Evolutionary conservation across 768 basidiomycete species (phyloP), one percentile per base, ranked within the genome.

Genomic region (Stropharia rugosoannulata): DNA sequence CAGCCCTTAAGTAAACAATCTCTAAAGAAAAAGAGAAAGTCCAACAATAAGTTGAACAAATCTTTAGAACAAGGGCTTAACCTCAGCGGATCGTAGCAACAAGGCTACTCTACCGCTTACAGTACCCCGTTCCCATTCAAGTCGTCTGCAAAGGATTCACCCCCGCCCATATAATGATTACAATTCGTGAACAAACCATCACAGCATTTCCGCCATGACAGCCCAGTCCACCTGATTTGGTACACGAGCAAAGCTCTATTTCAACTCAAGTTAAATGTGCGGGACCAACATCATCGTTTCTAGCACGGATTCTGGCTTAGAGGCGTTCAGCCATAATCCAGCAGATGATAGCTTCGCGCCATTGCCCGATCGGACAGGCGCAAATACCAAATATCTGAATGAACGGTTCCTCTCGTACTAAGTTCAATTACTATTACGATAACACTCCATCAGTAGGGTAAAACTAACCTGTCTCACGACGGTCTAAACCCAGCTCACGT

Each of bases 381-480:
- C 84, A 86, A 84, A 85, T 83, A 86, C 85, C 85, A 86, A 86
- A 81, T 86, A 84, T 85, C 83, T 82, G 85, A 85, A 87, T 84
- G 80, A 82, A 82, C 82, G 77, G 85, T 87, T 86, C 85, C 85
- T 86, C 84, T 85, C 80, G 82, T 86, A 86, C 85, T 86, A 84
- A 82, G 83, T 81, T 82, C 80, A 82, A 86, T 85, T 86, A 84
- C 83, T 82, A 78, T 86, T 81, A 79, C 78, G 80, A 84, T 74
- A 76, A 85, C 82, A 69, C 81, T 81, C 79, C 84, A 86, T 85
- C 83, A 86, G 83, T 84, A 87, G 84, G 83, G 84, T 86, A 87
- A 86, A 86, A 87, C 84, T 86, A 87, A 86, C 84, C 85, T 86
- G 83, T 87, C 85, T 85, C 84, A 86, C 82, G 80, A 86, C 79